Evolutionary conservation across 768 basidiomycete genomes (phyloP), one percentile per base, ranked within the genome.

Genomic region (Boletus sensibilis): DNA sequence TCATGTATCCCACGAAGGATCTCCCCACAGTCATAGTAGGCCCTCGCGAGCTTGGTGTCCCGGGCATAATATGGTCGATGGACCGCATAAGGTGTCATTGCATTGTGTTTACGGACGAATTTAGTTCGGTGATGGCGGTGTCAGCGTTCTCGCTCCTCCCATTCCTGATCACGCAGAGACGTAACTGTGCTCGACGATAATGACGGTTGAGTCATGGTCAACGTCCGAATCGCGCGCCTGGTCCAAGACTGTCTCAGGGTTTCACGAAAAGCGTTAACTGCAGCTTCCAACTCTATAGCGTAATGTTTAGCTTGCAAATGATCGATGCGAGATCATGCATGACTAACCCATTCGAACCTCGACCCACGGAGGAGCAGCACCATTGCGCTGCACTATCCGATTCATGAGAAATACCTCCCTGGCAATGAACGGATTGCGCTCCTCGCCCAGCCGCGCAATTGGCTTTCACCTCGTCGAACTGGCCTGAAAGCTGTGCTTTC

Each of bases 321-420:
- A 49, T n/a, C 21, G 39, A 25, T 44, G n/a, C n/a, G 29, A 16
- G 41, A 21, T 35, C n/a, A 29, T 13, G 10, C 21, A 68, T 25
- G n/a, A 40, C 81, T 44, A 58, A 84, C 87, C 87, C 53, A 77
- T 75, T 70, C 92, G 92, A 34, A 91, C 64, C 72, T 94, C 91
- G 1, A 94, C 85, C 92, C 92, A 94, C 4, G 90, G 87, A 31
- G 92, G 92, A 4, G 84, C 82, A 7, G 87, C 88, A n/a, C 88
- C 90, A 60, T 92, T 87, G 48, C 84, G 78, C 65, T 90, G 86
- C 8, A 94, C 81, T 55, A 92, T 91, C 13, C 92, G 83, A 62
- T 93, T 94, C 86, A 94, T 85, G 46, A 94, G 74, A 62, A 87
- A 90, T 66, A 93, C 91, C 61, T 90, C 88, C 9, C 87, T 78